Base-by-base conservation (phyloP, 2,329 filamentous ascomycete species). In the Diaporthe sp. region DNA sequence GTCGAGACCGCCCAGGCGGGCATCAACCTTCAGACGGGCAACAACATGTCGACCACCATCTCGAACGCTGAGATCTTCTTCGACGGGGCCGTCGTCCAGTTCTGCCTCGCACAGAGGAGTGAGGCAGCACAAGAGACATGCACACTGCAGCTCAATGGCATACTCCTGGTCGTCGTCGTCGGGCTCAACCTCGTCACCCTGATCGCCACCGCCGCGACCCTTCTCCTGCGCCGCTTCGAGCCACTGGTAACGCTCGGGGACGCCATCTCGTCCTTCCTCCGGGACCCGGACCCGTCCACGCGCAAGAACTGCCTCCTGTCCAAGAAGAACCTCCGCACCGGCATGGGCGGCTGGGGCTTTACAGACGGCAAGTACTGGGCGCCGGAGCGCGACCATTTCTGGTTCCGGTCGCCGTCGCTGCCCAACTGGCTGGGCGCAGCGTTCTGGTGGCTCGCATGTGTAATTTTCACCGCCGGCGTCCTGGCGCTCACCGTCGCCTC, bases 241-340 rank as follows among this genome's bases (percentile, higher is more conserved):
- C 87, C 86, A 0, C 83, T 89, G 6, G 84, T 86, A 22, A 89
- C 87, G 0, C 81, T 89, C 4, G 88, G 88, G 42, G 88, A 89
- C 75, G 86, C 86, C 37, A 80, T 89, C n/a, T 78, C 83, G 7
- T 89, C 87, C 2, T 89, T 89, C 72, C 83, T 89, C 59, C 79
- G 81, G 17, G 81, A 83, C 1, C 84, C 87, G 0, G 88, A 89
- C 77, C 78, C 79, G 1, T 83, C 82, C 1, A 88, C 87, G 0
- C 81, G 80, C 37, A 83, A 82, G 25, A 81, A 82, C 8, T 89
- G 86, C 73, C 82, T 89, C 19, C 78, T 89, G 63, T 84, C 84
- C 72, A 88, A 88, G 75, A 71, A 78, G 22, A 88, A 89, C 72
- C 82, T 88, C 32, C 79, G 80, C 51, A 78, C 82, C 27, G 85